Percentiles rank a stretch among this genome's conserved stretches.
Conservation (phyloP, 208 protist species). For the Leishmania arabica region DNA sequence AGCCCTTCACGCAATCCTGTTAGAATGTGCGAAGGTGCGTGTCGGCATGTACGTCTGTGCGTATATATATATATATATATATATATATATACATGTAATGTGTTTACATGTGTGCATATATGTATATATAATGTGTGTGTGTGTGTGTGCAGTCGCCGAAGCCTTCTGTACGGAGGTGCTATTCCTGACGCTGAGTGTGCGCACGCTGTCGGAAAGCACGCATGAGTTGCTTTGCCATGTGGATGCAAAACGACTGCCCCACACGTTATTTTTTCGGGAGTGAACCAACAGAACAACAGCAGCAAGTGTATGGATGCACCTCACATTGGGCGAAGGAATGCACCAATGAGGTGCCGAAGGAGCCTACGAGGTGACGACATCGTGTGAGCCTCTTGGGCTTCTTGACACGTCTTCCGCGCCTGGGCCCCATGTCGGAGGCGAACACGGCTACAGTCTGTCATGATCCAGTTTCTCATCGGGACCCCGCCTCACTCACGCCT, state of each 20-base stretch:
- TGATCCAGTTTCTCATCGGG: not conserved
- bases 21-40: not conserved
- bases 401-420: not conserved
- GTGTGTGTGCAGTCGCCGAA: not conserved
- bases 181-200: no score
- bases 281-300: not conserved
- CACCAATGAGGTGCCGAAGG: not conserved
- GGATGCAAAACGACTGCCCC: not conserved
- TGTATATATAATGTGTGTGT: not conserved
- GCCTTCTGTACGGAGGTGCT: not conserved
- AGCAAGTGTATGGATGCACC: no score
- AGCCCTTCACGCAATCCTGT: not conserved
- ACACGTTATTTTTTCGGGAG: not conserved
- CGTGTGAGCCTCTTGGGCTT: not conserved
- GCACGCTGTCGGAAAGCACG: no score
- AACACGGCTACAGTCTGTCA: not conserved
- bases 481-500: not conserved
- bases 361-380: not conserved
- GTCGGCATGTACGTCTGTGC: not conserved
- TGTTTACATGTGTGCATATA: not conserved
- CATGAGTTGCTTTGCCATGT: not conserved
- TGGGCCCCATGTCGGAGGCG: not conserved
- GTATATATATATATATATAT: not conserved
- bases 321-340: not conserved
- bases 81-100: not conserved